These are phyloP conservation scores for Telfairia occidentalis DNA, from an alignment of 331 rosid genomes.

Conservation along the genomic window DNA sequence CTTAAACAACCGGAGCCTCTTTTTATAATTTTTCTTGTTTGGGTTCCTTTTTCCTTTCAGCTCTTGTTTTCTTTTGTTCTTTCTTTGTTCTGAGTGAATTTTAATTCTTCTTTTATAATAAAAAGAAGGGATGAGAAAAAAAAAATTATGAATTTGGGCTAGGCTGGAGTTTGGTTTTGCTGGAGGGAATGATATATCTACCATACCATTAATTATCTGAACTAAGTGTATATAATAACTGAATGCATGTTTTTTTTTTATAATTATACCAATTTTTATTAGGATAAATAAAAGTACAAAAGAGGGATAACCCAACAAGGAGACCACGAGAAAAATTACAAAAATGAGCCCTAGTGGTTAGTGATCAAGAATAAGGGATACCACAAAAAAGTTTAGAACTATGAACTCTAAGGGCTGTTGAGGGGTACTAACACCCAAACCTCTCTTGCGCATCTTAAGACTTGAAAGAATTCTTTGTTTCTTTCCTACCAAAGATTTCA, in stretches of 20 bases:
- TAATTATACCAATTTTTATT: neutral
- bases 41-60: neutral
- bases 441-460: neutral
- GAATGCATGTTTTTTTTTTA: neutral
- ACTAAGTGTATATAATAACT: neutral
- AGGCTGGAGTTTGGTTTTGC: slow-evolving; percentile 2
- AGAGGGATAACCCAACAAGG: neutral
- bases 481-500: neutral
- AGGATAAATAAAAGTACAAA: neutral
- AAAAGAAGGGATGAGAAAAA: neutral
- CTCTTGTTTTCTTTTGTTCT: neutral
- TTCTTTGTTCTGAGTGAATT: neutral
- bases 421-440: too few species aligned
- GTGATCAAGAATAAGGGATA: too few species aligned
- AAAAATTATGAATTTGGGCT: neutral
- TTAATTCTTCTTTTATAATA: neutral
- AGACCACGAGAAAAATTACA: neutral
- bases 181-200: neutral
- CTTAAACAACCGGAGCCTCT: neutral
- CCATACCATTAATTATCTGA: neutral
- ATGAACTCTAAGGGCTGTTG: too few species aligned
- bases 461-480: neutral
- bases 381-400: too few species aligned
- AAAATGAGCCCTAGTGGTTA: neutral
- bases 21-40: neutral